Conservation (phyloP, 371 early-diverging fungal species). For the Zancudomyces culisetae region DNA sequence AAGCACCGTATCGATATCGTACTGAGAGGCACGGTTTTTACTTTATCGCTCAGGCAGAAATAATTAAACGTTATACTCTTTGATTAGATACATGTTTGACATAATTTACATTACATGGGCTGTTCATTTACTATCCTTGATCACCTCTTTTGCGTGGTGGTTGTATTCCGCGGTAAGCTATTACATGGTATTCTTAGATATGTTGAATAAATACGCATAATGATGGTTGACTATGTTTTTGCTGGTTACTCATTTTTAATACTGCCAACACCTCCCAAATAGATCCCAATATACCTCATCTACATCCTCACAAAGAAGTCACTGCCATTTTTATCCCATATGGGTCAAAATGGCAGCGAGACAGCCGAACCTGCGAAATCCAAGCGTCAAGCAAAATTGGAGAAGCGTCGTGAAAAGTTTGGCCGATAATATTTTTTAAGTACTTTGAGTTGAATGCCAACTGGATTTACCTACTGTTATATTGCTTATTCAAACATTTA, state of each 20-base stretch:
- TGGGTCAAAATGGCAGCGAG: conserved; percentile 6
- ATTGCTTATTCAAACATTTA: too few species aligned
- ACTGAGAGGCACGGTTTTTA: too few species aligned
- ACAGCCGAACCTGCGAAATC: conserved; percentile 24
- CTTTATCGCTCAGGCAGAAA: too few species aligned
- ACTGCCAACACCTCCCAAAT: background rate
- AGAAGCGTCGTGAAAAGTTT: conserved; percentile 31
- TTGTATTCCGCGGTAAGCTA: conserved; percentile 28
- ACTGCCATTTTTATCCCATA: conserved; percentile 27
- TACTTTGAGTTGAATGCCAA: too few species aligned
- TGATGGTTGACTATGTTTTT: too few species aligned
- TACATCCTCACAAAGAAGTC: conserved; percentile 35
- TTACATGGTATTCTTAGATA: too few species aligned
- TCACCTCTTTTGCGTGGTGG: conserved; percentile 49
- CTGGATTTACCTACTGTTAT: too few species aligned
- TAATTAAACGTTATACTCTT: background rate
- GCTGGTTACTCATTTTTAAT: background rate
- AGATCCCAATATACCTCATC: conserved; percentile 41
- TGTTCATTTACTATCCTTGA: conserved; percentile 45
- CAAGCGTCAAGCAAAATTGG: conserved; percentile 39
- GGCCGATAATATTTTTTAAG: too few species aligned
- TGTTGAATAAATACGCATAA: too few species aligned
- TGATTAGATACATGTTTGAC: conserved; percentile 48
- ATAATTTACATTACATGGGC: conserved; percentile 69
- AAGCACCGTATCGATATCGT: too few species aligned